These are phyloP conservation scores for Closterium sp. DNA, from an alignment of 139 green algal genomes.

Conservation along the genomic window DNA sequence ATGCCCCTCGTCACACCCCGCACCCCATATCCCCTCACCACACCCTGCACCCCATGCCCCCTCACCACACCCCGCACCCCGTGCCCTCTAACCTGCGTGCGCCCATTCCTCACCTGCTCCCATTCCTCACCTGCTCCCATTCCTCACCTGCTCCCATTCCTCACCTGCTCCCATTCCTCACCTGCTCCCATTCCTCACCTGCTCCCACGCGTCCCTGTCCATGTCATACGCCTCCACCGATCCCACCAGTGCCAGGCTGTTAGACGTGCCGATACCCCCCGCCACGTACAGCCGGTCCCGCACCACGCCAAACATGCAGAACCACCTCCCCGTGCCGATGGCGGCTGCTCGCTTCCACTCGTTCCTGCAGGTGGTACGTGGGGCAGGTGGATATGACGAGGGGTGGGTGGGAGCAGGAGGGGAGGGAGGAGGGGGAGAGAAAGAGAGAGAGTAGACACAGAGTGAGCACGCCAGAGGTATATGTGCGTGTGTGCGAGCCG, in stretches of 20 bases:
- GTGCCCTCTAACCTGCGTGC: too few species aligned
- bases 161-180: not conserved
- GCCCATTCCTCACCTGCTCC: too few species aligned
- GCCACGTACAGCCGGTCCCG: conserved; percentile 23
- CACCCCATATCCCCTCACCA: too few species aligned
- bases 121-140: not conserved
- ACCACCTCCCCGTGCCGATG: conserved; percentile 18
- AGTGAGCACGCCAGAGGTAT: too few species aligned
- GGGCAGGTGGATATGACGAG: too few species aligned
- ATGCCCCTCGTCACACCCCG: too few species aligned
- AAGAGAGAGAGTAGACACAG: too few species aligned
- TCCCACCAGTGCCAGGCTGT: conserved; percentile 21
- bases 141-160: not conserved
- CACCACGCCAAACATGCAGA: conserved; percentile 39
- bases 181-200: not conserved
- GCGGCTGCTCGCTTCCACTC: not conserved
- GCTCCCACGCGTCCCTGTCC: not conserved
- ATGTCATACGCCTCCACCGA: conserved; percentile 34
- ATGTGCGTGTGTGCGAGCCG: too few species aligned
- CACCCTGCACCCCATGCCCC: too few species aligned
- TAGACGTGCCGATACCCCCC: conserved; percentile 29
- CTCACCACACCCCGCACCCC: too few species aligned
- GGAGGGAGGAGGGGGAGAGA: too few species aligned
- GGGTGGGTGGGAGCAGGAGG: too few species aligned
- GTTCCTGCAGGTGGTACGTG: conserved; percentile 34